Evolutionary conservation across 2,329 filamentous ascomycete species (phyloP).

Genomic region (Fusarium buharicum): DNA sequence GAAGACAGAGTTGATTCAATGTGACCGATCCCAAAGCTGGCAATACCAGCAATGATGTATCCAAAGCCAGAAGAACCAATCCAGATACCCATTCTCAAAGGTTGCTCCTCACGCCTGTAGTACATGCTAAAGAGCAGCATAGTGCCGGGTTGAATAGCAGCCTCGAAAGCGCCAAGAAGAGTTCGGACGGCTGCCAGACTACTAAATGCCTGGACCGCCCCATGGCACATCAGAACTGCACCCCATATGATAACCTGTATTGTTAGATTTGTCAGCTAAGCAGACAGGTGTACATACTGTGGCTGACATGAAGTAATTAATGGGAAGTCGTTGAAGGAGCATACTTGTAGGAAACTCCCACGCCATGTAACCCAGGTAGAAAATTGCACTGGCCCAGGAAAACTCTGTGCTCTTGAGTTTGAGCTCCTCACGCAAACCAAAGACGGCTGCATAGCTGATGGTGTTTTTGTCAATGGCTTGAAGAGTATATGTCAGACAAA

Average conservation of each 20-base stretch:
- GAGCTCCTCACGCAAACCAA: constrained; percentile 53
- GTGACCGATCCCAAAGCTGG: constrained; percentile 37
- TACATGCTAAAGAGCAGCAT: constrained; percentile 40
- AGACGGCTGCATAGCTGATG: constrained; percentile 53
- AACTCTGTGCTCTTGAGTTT: constrained; percentile 51
- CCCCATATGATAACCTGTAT: constrained; percentile 24
- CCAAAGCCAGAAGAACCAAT: constrained; percentile 30
- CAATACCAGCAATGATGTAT: constrained; percentile 36
- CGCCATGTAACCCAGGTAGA: constrained; percentile 53
- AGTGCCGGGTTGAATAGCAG: constrained; percentile 24
- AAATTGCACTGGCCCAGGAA: constrained; percentile 54
- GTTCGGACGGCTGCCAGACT: constrained; percentile 20
- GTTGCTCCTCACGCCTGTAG: constrained; percentile 33
- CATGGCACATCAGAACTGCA: constrained; percentile 21
- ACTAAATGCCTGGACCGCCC: constrained; percentile 10
- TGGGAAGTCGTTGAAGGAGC: constrained; percentile 21
- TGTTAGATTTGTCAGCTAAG: not conserved
- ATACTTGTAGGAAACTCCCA: constrained; percentile 52
- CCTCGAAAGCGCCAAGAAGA: constrained; percentile 26
- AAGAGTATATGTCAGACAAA: constrained; percentile 41
- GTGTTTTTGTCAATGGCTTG: constrained; percentile 39
- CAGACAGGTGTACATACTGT: constrained; percentile 9
- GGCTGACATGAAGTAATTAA: constrained; percentile 26
- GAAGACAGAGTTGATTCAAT: constrained; percentile 18
- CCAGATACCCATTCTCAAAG: constrained; percentile 37